Conservation (phyloP, 2,329 filamentous ascomycete genomes). For the Pestalotiopsis sp. region DNA sequence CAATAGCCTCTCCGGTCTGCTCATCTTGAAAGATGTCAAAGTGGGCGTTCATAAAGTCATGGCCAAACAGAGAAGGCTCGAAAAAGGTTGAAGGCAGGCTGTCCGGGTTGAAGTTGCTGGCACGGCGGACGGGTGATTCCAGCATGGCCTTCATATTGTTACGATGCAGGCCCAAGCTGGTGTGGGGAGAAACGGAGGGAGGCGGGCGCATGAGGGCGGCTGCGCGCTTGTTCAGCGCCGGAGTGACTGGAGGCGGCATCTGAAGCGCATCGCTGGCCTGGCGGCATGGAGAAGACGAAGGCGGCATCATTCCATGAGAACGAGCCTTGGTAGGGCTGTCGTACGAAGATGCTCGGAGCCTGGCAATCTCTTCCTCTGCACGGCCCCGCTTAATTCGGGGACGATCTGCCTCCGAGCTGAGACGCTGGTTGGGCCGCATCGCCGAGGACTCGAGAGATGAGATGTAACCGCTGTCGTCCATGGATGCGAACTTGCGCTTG, state of each 20-base stretch:
- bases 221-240: slow-evolving; percentile 76
- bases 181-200: slow-evolving; percentile 88
- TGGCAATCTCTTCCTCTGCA: slow-evolving; percentile 93
- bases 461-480: slow-evolving; percentile 92
- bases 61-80: slow-evolving; percentile 49
- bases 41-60: slow-evolving; percentile 50
- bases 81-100: slow-evolving; percentile 67
- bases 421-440: slow-evolving; percentile 67
- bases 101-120: slow-evolving; percentile 57
- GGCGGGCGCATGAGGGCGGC: slow-evolving; percentile 47
- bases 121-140: slow-evolving; percentile 60
- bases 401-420: slow-evolving; percentile 79
- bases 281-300: slow-evolving; percentile 70
- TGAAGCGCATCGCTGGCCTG: slow-evolving; percentile 52
- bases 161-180: slow-evolving; percentile 85
- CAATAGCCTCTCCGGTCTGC: slow-evolving; percentile 27
- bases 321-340: slow-evolving; percentile 81
- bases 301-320: slow-evolving; percentile 50
- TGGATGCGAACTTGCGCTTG: slow-evolving; percentile 75
- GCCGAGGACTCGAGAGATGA: slow-evolving; percentile 93
- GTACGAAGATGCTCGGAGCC: slow-evolving; percentile 87
- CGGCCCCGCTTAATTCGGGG: slow-evolving; percentile 82
- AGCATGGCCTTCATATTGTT: slow-evolving; percentile 76
- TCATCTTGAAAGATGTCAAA: slow-evolving; percentile 64
- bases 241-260: slow-evolving; percentile 77